A percentile compares a stretch with the other conserved stretches of the same genome.
These are phyloP conservation scores for Boletus reticulatus DNA, from an alignment of 768 basidiomycete genomes.

Conservation along the genomic window DNA sequence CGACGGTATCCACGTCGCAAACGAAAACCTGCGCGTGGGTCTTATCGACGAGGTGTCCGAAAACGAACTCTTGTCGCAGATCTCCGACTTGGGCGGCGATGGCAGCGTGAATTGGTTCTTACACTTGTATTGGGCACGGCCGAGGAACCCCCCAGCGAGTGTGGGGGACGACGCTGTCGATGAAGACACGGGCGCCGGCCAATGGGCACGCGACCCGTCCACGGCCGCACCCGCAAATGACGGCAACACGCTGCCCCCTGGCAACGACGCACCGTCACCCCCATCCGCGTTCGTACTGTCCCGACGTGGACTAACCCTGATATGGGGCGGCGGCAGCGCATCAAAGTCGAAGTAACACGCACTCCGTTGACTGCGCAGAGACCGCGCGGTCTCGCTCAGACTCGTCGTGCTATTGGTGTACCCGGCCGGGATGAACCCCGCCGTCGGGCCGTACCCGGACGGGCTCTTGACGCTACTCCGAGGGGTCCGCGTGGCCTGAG, in stretches of 20 bases:
- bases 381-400: constrained; percentile 5
- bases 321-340: constrained; percentile 12
- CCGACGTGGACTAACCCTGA: not conserved
- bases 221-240: not conserved
- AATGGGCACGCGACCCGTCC: not conserved
- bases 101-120: constrained; percentile 9
- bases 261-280: not conserved
- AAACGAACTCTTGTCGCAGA: not conserved
- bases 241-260: not conserved
- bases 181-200: not conserved
- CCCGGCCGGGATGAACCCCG: constrained; percentile 27
- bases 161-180: not conserved
- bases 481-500: not conserved
- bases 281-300: not conserved
- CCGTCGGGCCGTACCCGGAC: constrained; percentile 25
- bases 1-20: constrained; percentile 20
- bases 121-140: constrained; percentile 32
- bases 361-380: constrained; percentile 16
- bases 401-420: constrained; percentile 9
- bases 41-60: not conserved
- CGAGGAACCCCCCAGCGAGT: constrained; percentile 2
- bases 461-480: not conserved
- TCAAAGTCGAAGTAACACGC: constrained; percentile 29
- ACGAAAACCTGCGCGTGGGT: not conserved
- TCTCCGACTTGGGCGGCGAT: not conserved